Conservation (phyloP, 495 filamentous ascomycete genomes). For the Saxophila tyrrhenica region DNA sequence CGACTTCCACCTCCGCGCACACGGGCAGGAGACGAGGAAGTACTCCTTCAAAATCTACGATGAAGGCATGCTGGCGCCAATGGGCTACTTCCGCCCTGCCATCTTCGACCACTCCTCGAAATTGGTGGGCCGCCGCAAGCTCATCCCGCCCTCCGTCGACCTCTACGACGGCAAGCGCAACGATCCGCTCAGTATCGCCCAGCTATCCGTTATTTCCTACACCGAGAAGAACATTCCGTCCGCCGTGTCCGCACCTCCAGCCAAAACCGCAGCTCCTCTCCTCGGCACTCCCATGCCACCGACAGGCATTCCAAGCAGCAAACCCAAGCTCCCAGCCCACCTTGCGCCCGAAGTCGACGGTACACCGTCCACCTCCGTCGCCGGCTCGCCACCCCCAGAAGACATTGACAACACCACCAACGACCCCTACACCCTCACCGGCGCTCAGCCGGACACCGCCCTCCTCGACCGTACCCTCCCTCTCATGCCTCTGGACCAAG, state of each 20-base stretch:
- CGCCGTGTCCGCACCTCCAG: constrained; percentile 50
- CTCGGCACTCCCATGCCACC: constrained; percentile 36
- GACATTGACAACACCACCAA: constrained; percentile 43
- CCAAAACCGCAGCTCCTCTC: constrained; percentile 22
- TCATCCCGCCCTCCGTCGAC: constrained; percentile 78
- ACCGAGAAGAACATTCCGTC: constrained; percentile 33
- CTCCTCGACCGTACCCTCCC: constrained; percentile 77
- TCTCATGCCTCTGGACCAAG: constrained; percentile 69
- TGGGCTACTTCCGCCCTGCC: constrained; percentile 67
- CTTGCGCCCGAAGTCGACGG: constrained; percentile 44
- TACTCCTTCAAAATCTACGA: constrained; percentile 94
- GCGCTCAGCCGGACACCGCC: constrained; percentile 39
- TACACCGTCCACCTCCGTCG: constrained; percentile 73
- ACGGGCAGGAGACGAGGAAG: constrained; percentile 77
- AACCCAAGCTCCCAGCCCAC: constrained; percentile 32
- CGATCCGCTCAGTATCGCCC: constrained; percentile 77
- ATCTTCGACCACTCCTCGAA: constrained; percentile 76
- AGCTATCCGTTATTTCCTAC: constrained; percentile 51
- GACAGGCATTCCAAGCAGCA: constrained; percentile 25
- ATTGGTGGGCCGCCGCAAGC: constrained; percentile 59
- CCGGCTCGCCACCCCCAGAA: constrained; percentile 78
- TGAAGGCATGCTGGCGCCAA: constrained; percentile 78
- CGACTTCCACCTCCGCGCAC: constrained; percentile 80
- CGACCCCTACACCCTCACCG: constrained; percentile 31
- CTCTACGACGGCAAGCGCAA: constrained; percentile 85